Base-by-base conservation (phyloP, 139 green algal species). In the Haematococcus sp. region DNA sequence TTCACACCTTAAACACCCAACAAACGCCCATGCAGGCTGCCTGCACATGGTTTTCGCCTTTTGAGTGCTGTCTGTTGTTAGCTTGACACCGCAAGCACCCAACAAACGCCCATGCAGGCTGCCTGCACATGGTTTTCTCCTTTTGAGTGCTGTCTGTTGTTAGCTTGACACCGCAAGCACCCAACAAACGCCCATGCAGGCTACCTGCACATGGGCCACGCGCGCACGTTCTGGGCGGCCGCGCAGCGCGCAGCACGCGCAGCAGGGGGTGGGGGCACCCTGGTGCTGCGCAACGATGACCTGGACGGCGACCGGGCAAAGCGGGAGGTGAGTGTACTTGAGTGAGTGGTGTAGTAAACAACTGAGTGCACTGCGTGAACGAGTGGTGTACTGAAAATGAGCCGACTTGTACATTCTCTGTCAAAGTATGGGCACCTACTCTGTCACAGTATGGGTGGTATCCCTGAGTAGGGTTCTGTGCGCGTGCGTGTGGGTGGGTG, bases 121-220 rank as follows among this genome's bases (percentile, higher is more conserved):
- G 91, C 70, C 80, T 97, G 51, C 92, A 97, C 77, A 89, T 97
- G 16, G 91, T n/a, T n/a, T n/a, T n/a, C n/a, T n/a, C n/a, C n/a
- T n/a, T n/a, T n/a, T n/a, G n/a, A n/a, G n/a, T n/a, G n/a, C n/a
- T n/a, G n/a, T n/a, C n/a, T n/a, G n/a, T n/a, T 7, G 40, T 49
- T 49, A 49, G 7, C 40, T 19, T 11, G 40, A 49, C 40, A 7
- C 40, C 40, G 7, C n/a, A 11, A 49, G 11, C 40, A 49, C 40
- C 40, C 40, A 7, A 27, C 16, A 67, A 13, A 67, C 59, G 40
- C n/a, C 15, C n/a, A 35, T 43, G 31, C 92, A 51, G 92, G 92
- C 43, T 88, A 92, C 70, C 80, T 97, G 51, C 92, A 97, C 77
- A 89, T 97, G 16, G 91, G 93, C 60, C 91, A 90, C 15, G 91